These are phyloP conservation scores for Penicillium sp. DNA, from an alignment of 2,329 filamentous ascomycete species.

Conservation along the genomic window DNA sequence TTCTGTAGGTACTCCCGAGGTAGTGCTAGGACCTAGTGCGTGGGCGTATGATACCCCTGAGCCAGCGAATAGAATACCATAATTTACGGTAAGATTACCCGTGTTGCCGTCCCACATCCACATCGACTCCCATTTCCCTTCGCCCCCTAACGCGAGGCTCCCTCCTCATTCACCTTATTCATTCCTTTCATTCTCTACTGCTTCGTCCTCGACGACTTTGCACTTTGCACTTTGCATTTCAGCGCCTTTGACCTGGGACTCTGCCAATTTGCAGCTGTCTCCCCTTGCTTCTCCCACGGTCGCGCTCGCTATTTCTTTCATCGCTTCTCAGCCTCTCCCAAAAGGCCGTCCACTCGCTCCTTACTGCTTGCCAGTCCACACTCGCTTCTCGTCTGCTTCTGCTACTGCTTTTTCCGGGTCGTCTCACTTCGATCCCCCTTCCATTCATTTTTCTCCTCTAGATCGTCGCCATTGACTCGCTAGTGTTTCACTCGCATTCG, in stretches of 20 bases:
- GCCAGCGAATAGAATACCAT: too few species aligned
- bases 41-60: not conserved
- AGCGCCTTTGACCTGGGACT: slow-evolving; percentile 29
- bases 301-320: slow-evolving; percentile 25
- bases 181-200: slow-evolving; percentile 27
- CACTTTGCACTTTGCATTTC: too few species aligned
- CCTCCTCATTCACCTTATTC: slow-evolving; percentile 30
- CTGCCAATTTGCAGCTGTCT: slow-evolving; percentile 18
- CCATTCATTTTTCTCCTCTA: slow-evolving; percentile 23
- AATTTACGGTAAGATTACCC: slow-evolving; percentile 14
- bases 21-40: too few species aligned
- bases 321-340: slow-evolving; percentile 15
- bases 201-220: slow-evolving; percentile 20
- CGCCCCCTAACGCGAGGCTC: slow-evolving; percentile 2
- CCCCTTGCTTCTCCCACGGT: slow-evolving; percentile 28
- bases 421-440: slow-evolving; percentile 26
- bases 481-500: slow-evolving; percentile 22
- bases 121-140: slow-evolving; percentile 14
- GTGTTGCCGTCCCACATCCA: slow-evolving; percentile 2
- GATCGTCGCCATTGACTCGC: slow-evolving; percentile 17
- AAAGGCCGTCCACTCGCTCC: slow-evolving; percentile 15
- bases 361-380: slow-evolving; percentile 23
- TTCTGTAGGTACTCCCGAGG: too few species aligned
- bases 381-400: slow-evolving; percentile 17
- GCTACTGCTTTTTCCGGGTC: slow-evolving; percentile 17